Percentiles rank a stretch among this genome's conserved stretches.
These are phyloP conservation scores for Pseudoperonospora humuli DNA, from an alignment of 352 stramenopile species.

Conservation along the genomic window DNA sequence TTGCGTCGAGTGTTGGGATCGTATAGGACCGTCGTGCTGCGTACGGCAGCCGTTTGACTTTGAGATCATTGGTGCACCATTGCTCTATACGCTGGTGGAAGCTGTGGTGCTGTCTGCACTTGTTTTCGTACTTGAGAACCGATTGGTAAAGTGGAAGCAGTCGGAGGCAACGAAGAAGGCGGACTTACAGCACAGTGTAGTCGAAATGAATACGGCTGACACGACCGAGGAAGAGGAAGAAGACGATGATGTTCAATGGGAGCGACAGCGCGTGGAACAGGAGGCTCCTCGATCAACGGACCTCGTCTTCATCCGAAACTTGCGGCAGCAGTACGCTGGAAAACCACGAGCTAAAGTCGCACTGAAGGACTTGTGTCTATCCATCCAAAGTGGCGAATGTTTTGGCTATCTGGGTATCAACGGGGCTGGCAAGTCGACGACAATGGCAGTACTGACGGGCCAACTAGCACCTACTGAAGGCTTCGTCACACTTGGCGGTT, in stretches of 20 bases:
- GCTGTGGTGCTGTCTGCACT: conserved; percentile 38
- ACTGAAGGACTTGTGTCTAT: conserved; percentile 67
- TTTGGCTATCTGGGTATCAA: conserved; percentile 90
- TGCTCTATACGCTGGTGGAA: conserved; percentile 44
- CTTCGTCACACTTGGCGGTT: conserved; percentile 39
- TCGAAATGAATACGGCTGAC: no score
- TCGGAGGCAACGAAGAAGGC: no score
- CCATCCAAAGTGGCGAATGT: conserved; percentile 56
- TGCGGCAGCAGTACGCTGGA: conserved; percentile 43
- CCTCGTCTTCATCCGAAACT: conserved; percentile 38
- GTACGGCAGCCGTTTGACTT: conserved; percentile 44
- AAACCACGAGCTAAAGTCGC: conserved; percentile 32
- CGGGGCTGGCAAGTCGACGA: conserved; percentile 81
- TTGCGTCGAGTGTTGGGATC: conserved; percentile 10
- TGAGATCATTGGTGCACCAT: conserved; percentile 38
- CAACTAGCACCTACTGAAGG: conserved; percentile 44
- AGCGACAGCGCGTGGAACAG: conserved; percentile 29
- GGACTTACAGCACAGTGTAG: no score
- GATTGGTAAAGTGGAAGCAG: no score
- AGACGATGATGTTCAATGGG: conserved; percentile 42
- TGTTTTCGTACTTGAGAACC: conserved; percentile 37
- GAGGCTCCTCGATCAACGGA: conserved; percentile 10
- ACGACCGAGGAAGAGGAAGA: no score
- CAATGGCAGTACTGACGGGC: conserved; percentile 66
- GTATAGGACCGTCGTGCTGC: no score